These are phyloP conservation scores for Astrothelium subdiscretum DNA, from an alignment of 495 filamentous ascomycete species.

Conservation along the genomic window DNA sequence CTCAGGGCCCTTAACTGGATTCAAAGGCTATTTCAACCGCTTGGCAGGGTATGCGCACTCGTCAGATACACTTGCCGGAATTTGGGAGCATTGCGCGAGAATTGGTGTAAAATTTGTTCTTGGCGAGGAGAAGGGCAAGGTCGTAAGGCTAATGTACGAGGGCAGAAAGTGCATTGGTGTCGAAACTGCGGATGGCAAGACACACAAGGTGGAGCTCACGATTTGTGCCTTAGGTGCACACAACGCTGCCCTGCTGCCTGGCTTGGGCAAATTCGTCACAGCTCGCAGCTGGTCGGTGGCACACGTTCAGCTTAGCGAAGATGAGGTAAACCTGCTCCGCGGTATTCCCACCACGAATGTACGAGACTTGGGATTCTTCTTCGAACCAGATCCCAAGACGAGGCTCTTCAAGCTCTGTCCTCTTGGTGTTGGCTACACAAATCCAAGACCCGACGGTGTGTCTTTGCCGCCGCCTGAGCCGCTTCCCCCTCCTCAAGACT, in stretches of 20 bases:
- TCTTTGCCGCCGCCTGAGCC: neutral
- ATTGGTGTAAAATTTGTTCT: slow-evolving; percentile 28
- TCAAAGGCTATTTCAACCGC: slow-evolving; percentile 44
- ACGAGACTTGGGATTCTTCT: slow-evolving; percentile 48
- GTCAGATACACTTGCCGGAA: slow-evolving; percentile 30
- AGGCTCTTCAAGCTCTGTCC: slow-evolving; percentile 45
- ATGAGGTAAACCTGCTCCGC: slow-evolving; percentile 38
- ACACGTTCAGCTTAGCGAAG: slow-evolving; percentile 41
- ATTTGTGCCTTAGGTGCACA: slow-evolving; percentile 37
- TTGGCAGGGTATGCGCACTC: slow-evolving; percentile 43
- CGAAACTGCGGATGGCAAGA: slow-evolving; percentile 28
- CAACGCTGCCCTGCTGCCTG: slow-evolving; percentile 30
- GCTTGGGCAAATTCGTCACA: slow-evolving; percentile 22
- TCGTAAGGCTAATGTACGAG: neutral
- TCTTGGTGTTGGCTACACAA: slow-evolving; percentile 42
- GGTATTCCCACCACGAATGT: slow-evolving; percentile 45
- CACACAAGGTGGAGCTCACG: slow-evolving; percentile 28
- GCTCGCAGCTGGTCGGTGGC: slow-evolving; percentile 42
- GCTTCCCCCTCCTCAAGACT: slow-evolving; percentile 22
- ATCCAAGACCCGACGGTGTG: slow-evolving; percentile 27
- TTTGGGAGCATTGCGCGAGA: slow-evolving; percentile 17
- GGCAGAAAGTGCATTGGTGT: slow-evolving; percentile 21
- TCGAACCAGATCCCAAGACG: slow-evolving; percentile 44
- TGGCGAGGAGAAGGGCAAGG: slow-evolving; percentile 13
- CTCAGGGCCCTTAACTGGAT: slow-evolving; percentile 37